Evolutionary conservation across 2,329 filamentous ascomycete genomes (phyloP), one percentile per base, ranked within the genome.

Genomic region (Fonsecaea monophora): DNA sequence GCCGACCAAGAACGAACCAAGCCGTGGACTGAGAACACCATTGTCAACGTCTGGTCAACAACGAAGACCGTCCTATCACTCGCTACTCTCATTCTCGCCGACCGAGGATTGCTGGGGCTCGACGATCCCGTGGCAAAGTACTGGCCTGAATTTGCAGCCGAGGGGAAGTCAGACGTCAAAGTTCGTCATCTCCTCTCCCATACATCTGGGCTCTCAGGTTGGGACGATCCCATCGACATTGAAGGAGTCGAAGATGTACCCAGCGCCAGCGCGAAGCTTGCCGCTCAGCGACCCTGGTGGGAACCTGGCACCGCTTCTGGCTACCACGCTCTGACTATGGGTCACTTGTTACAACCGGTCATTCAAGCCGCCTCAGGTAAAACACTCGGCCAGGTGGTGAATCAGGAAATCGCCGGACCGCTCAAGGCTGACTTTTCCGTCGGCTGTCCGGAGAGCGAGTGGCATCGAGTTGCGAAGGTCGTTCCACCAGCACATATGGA

Each of bases 201-300:
- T 48, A 60, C 69, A 21, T 48, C 67, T 21, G 58, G 66, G 2
- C 35, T 70, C 3, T 72, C 76, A 0, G 72, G 73, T 2, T 79
- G 76, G 74, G 73, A 81, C 4, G 60, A 74, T 1, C 72, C 74
- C 0, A 66, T 79, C 10, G 70, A 70, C 0, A 13, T 72, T 2
- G 72, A 77, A 4, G 77, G 80, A 6, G 48, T 82, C 6, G 77
- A 69, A 67, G 73, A 82, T 60, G 32, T 72, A 0, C 62, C 74
- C 1, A 58, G 64, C 4, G 64, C 74, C 1, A 77, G 77, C 0
- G 72, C 74, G 9, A 74, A 73, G 21, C 74, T 84, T 2, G 78
- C 77, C 4, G 59, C 65, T 4, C 81, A 83, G 64, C 69, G 75
- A 1, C 80, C 80, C 0, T 81, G 78, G 76, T 84, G 81, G 81